Base-by-base conservation (phyloP, 1,139 yeast genomes). In the Kluyveromyces sp. region DNA sequence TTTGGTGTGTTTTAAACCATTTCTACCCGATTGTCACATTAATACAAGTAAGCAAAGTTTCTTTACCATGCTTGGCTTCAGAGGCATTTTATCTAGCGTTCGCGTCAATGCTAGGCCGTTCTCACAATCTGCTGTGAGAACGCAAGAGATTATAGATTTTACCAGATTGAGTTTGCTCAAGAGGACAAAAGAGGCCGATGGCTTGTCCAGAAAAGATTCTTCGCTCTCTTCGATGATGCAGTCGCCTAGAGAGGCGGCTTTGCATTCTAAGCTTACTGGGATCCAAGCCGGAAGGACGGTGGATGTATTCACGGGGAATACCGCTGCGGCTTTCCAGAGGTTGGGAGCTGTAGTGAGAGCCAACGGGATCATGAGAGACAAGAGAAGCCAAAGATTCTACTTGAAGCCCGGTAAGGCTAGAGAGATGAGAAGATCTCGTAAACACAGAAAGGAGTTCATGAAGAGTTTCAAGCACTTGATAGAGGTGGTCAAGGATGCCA, bases 361-460 rank as follows among this genome's bases (percentile, higher is more conserved):
- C n/a, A 72, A 72, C 53, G 63, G 62, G 41, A 60, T 76, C 37
- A 65, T 67, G 38, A 60, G 61, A 38, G 68, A 66, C 21, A 59
- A 61, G 43, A 62, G 61, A 37, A 61, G 59, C 10, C 79, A 75
- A 53, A 60, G 72, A 50, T 74, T 70, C 60, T 67, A 72, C 54
- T 58, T 68, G 55, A 75, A 74, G 55, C 79, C 79, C 31, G 72
- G 74, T 53, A 73, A 74, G 54, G 69, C 63, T 46, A 67, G 69
- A 42, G 69, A 72, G 48, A 58, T 65, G 53, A 70, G 69, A 56
- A 67, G 68, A 54, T 66, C 74, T 21, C 67, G 63, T 48, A 69
- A 68, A 53, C 74, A 74, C 57, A 73, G 75, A 61, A 69, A 62
- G 56, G 66, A 68, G 46, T 76, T 76, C 53, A 69, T 70, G 61